These are phyloP conservation scores for Cyclotella sp. DNA, from an alignment of 108 stramenopile genomes.

Conservation along the genomic window DNA sequence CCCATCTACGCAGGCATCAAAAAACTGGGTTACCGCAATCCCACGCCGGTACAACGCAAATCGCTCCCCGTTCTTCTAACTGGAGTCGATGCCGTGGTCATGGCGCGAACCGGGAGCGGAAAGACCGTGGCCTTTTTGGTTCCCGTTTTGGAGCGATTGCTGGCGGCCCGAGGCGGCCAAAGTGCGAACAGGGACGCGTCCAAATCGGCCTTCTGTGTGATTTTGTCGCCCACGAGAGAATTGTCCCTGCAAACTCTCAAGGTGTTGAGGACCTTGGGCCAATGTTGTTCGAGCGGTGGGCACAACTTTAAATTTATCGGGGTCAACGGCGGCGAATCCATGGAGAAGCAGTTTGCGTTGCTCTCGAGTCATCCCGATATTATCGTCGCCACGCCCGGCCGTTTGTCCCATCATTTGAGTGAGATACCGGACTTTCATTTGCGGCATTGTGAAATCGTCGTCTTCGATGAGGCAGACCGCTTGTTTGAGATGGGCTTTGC, in stretches of 20 bases:
- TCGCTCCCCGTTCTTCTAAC: constrained; percentile 90
- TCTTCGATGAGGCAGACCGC: constrained; percentile 99
- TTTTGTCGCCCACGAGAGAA: constrained; percentile 97
- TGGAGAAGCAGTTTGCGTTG: constrained; percentile 95
- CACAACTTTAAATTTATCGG: constrained; percentile 75
- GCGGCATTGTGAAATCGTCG: constrained; percentile 79
- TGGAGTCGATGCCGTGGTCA: constrained; percentile 93
- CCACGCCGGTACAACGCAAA: constrained; percentile 98
- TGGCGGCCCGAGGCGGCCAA: constrained; percentile 52
- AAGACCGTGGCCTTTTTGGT: constrained; percentile 97
- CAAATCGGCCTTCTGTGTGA: constrained; percentile 65
- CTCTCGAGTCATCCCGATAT: constrained; percentile 92
- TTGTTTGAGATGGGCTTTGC: constrained; percentile 99
- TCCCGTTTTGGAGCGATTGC: constrained; percentile 89
- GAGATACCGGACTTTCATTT: constrained; percentile 95
- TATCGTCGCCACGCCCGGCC: constrained; percentile 98
- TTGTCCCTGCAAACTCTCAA: constrained; percentile 91
- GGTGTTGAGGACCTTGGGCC: constrained; percentile 85
- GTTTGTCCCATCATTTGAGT: constrained; percentile 95
- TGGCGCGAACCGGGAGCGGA: constrained; percentile 96
- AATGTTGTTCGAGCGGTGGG: constrained; percentile 41
- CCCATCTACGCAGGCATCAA: constrained; percentile 84
- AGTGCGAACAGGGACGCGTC: constrained; percentile 9
- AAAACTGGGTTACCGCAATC: constrained; percentile 93
- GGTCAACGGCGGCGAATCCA: constrained; percentile 96